Conservation (phyloP, 148 eudicot genomes). For the Spergularia bocconei region DNA sequence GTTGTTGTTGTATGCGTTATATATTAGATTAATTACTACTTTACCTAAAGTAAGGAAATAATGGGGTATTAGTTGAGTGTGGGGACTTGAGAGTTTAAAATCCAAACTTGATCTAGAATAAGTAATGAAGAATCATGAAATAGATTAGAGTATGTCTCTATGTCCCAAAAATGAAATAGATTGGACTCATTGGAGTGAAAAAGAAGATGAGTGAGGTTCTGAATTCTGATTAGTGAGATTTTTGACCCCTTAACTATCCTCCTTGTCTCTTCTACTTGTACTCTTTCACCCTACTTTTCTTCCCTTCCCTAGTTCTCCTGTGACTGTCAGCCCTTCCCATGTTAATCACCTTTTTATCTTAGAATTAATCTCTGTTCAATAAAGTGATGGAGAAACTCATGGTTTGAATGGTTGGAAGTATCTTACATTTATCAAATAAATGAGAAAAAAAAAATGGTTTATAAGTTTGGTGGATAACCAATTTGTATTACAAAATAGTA, state of each 20-base stretch:
- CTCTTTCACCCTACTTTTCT: constrained; percentile 1
- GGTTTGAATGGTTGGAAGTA: too few relatives aligned
- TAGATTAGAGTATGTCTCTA: neutral
- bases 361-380: neutral
- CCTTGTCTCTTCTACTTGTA: constrained; percentile 17
- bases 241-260: neutral
- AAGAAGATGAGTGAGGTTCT: neutral
- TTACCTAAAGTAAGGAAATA: neutral
- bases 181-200: neutral
- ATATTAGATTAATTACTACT: too few relatives aligned
- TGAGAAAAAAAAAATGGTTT: too few relatives aligned
- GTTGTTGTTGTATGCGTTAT: too few relatives aligned
- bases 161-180: neutral
- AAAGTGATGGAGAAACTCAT: neutral
- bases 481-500: too few relatives aligned
- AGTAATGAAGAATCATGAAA: neutral
- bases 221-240: neutral
- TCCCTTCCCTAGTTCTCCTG: neutral
- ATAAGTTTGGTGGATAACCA: too few relatives aligned
- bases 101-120: neutral
- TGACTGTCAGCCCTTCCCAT: too few relatives aligned
- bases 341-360: too few relatives aligned
- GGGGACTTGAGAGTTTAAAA: neutral
- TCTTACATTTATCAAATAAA: too few relatives aligned
- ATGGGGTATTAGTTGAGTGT: neutral